Percentiles rank a stretch among this genome's conserved stretches.
Conservation (phyloP, 305 asterid genomes). For the Rubia tinctorum region DNA sequence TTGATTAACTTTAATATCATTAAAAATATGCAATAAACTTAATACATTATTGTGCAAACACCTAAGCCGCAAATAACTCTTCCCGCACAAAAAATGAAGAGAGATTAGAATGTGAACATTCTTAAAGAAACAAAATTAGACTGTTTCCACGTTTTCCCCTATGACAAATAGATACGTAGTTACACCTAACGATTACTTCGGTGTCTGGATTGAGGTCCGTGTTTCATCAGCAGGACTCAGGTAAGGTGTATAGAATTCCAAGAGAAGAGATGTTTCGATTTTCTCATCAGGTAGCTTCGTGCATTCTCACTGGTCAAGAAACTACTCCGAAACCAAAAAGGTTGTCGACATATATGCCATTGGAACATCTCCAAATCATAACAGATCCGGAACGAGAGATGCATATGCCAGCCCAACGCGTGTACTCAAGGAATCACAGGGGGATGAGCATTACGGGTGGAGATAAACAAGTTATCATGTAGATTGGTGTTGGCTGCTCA, state of each 20-base stretch:
- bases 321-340: conserved; percentile 26
- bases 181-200: too few species aligned
- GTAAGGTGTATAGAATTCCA: conserved; percentile 24
- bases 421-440: conserved; percentile 5
- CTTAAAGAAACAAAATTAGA: too few species aligned
- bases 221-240: conserved; percentile 27
- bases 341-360: conserved; percentile 40
- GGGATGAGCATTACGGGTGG: background rate
- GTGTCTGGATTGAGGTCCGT: conserved; percentile 33
- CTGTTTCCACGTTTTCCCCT: too few species aligned
- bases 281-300: conserved; percentile 43
- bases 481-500: background rate
- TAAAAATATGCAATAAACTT: too few species aligned
- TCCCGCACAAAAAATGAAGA: too few species aligned
- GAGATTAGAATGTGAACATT: too few species aligned
- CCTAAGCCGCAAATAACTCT: too few species aligned
- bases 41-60: too few species aligned
- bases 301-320: conserved; percentile 30
- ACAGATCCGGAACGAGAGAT: conserved; percentile 7
- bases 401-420: background rate
- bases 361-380: conserved; percentile 34
- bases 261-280: conserved; percentile 38
- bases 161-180: too few species aligned
- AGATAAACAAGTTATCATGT: conserved; percentile 9
- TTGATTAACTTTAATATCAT: too few species aligned